Conservation (phyloP, 2,329 filamentous ascomycete species). For the Cladosporium austrohemisphaericum region DNA sequence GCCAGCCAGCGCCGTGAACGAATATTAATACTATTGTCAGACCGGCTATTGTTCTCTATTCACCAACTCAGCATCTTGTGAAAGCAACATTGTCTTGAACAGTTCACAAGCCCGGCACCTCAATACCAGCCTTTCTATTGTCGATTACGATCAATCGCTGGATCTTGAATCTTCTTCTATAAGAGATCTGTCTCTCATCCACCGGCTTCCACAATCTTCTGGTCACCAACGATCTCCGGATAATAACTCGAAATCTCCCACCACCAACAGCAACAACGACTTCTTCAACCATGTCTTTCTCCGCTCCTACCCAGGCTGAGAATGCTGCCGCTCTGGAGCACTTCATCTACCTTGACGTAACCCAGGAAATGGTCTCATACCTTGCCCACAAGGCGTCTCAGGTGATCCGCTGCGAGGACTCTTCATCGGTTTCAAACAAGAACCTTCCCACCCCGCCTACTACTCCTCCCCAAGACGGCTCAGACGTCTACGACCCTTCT, state of each 20-base stretch:
- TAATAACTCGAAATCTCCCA: conserved; percentile 15
- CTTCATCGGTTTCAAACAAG: conserved; percentile 40
- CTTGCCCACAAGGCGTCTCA: conserved; percentile 69
- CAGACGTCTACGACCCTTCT: conserved; percentile 48
- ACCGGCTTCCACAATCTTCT: conserved; percentile 9
- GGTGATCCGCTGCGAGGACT: conserved; percentile 73
- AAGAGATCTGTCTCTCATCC: conserved; percentile 12
- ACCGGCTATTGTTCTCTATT: conserved; percentile 17
- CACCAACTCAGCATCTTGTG: conserved; percentile 14
- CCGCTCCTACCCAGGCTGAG: conserved; percentile 41
- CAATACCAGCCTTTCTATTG: conserved; percentile 16
- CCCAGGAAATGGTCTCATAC: conserved; percentile 71
- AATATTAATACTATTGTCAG: conserved; percentile 27
- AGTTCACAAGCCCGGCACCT: conserved; percentile 3
- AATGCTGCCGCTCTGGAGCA: conserved; percentile 74
- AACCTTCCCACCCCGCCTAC: conserved; percentile 56
- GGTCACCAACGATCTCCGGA: conserved; percentile 5
- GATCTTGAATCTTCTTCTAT: conserved; percentile 8
- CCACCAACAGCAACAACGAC: conserved; percentile 18
- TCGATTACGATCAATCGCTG: conserved; percentile 17
- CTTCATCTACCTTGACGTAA: conserved; percentile 75
- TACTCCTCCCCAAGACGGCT: conserved; percentile 52
- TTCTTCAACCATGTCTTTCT: conserved; percentile 42
- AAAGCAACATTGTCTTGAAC: conserved; percentile 6
- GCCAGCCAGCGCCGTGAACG: conserved; percentile 30